Conservation (phyloP, 805 yeast species). For the Candida piceae region DNA sequence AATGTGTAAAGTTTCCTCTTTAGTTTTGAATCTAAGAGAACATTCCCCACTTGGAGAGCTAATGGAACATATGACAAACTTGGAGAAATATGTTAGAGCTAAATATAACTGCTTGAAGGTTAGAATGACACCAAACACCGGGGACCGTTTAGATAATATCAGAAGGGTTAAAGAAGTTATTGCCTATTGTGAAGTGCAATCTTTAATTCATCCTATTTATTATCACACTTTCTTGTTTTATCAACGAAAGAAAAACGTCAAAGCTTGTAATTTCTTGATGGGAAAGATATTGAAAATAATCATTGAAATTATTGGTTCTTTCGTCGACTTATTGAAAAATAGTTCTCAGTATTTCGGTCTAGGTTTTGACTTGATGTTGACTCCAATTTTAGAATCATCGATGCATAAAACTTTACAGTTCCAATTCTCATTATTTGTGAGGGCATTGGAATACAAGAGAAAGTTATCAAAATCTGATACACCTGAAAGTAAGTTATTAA, state of each 20-base stretch:
- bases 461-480: constrained; percentile 7
- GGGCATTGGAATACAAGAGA: constrained; percentile 27
- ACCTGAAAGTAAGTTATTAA: constrained; percentile 3
- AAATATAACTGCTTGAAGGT: constrained; percentile 29
- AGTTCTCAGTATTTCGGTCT: constrained; percentile 25
- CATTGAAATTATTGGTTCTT: constrained; percentile 33
- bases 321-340: constrained; percentile 30
- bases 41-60: constrained; percentile 35
- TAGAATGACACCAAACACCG: constrained; percentile 21
- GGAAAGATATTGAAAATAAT: constrained; percentile 30
- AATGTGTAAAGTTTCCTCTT: constrained; percentile 31
- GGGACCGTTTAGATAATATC: constrained; percentile 18
- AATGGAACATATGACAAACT: constrained; percentile 27
- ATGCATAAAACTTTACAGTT: constrained; percentile 35
- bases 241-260: constrained; percentile 29
- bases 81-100: constrained; percentile 32
- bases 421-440: constrained; percentile 23
- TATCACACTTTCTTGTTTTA: constrained; percentile 39
- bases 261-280: constrained; percentile 34
- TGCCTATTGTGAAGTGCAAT: constrained; percentile 23
- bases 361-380: constrained; percentile 36
- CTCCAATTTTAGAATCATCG: constrained; percentile 32
- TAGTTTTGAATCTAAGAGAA: constrained; percentile 37
- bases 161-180: constrained; percentile 19
- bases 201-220: constrained; percentile 35